These are phyloP conservation scores for Marchantia paleacea DNA, from an alignment of 225 moss, liverwort and hornwort genomes.

Conservation along the genomic window DNA sequence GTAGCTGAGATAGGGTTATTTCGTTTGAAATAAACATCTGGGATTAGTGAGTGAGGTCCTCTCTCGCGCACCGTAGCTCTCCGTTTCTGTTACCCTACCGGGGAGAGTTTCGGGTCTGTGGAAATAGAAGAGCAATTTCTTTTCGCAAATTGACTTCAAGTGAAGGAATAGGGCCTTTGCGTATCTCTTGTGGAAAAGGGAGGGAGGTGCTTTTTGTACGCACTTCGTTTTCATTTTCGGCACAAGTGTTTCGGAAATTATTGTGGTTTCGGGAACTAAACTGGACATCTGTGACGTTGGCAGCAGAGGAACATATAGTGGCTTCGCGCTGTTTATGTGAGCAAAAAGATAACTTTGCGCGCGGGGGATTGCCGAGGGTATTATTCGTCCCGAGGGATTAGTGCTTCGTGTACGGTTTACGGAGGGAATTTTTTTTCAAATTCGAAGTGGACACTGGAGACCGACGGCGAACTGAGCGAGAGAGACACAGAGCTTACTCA, in stretches of 20 bases:
- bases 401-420: conserved; percentile 13
- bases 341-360: background rate
- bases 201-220: background rate
- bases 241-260: background rate
- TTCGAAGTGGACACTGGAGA: background rate
- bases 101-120: conserved; percentile 9
- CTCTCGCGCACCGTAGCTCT: background rate
- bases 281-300: conserved; percentile 16
- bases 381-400: conserved; percentile 14
- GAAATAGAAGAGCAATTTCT: conserved; percentile 16
- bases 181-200: background rate
- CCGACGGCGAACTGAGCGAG: background rate
- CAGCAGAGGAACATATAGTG: background rate
- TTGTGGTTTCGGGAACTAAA: conserved; percentile 4
- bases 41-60: conserved; percentile 5
- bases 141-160: conserved; percentile 8
- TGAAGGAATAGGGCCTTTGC: background rate
- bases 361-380: conserved; percentile 9
- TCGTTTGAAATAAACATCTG: background rate
- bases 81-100: conserved; percentile 11
- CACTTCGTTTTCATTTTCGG: conserved; percentile 5
- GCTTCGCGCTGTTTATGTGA: conserved; percentile 13
- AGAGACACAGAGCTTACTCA: background rate
- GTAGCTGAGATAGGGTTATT: conserved; percentile 3
- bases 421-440: conserved; percentile 12